phyloP scores from a whole-genome alignment of 192 early-diverging fungal genomes.

The Entomortierella beljakovae region DNA sequence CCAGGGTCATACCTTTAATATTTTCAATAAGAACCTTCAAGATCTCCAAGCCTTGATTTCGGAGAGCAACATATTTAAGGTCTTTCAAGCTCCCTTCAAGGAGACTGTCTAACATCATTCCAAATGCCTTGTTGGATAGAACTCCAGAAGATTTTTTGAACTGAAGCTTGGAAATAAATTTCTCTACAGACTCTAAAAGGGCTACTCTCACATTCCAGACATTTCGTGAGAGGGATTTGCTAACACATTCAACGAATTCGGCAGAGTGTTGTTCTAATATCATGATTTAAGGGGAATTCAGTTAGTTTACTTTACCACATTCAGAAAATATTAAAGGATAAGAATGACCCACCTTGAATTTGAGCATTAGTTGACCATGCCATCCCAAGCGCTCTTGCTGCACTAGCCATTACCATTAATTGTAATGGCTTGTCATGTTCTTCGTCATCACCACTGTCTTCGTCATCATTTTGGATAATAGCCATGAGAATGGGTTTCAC shows the following conservation, averaged over 20 bases:
- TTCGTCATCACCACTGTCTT: constrained; percentile 69
- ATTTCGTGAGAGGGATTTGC: constrained; percentile 66
- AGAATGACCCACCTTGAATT: constrained; percentile 63
- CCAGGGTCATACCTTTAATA: constrained; percentile 53
- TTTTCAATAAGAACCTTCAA: constrained; percentile 54
- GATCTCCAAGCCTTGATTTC: constrained; percentile 66
- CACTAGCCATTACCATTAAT: constrained; percentile 73
- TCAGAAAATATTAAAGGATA: neutral
- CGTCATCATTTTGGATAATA: constrained; percentile 55
- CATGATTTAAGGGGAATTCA: too few species aligned
- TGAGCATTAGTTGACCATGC: constrained; percentile 59
- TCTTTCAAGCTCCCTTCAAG: constrained; percentile 62
- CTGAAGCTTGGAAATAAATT: constrained; percentile 60
- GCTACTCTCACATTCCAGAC: constrained; percentile 89
- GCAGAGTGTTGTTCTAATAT: constrained; percentile 57
- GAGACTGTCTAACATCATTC: constrained; percentile 57
- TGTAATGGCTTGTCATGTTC: constrained; percentile 70
- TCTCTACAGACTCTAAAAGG: constrained; percentile 73
- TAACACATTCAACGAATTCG: constrained; percentile 58
- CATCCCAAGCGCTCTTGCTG: constrained; percentile 72
- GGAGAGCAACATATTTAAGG: constrained; percentile 72
- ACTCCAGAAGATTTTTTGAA: neutral
- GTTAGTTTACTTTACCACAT: too few species aligned
- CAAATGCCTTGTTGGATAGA: constrained; percentile 31
- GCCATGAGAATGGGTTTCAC: constrained; percentile 66